phyloP scores from a whole-genome alignment of 306 rosid species.

The Begonia masoniana region DNA sequence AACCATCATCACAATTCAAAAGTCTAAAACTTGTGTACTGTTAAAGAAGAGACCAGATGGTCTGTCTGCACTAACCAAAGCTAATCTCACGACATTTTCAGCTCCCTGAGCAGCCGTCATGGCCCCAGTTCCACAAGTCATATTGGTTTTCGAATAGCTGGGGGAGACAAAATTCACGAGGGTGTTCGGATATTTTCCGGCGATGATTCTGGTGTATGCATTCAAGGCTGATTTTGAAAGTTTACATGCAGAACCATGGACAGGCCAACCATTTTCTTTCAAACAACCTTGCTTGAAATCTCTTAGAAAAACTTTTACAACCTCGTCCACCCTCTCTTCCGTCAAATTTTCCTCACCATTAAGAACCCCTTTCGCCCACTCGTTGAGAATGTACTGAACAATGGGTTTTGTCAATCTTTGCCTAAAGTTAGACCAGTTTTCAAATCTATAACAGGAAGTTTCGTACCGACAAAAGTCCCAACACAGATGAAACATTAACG shows the following conservation, averaged over 20 bases:
- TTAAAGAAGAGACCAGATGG: constrained; percentile 5
- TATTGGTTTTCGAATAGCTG: constrained; percentile 4
- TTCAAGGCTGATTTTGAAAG: constrained; percentile 10
- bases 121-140: background rate
- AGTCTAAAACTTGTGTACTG: background rate
- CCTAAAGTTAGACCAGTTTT: too few relatives aligned
- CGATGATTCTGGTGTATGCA: constrained; percentile 15
- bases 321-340: constrained; percentile 9
- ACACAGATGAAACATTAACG: too few relatives aligned
- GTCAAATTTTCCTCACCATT: constrained; percentile 3
- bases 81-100: background rate
- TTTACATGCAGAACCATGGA: background rate
- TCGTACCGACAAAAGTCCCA: too few relatives aligned
- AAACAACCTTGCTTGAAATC: constrained; percentile 5
- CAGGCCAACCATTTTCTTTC: constrained; percentile 6
- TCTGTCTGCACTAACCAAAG: background rate
- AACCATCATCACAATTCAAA: background rate
- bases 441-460: too few relatives aligned
- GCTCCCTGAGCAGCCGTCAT: constrained; percentile 5
- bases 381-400: constrained; percentile 3
- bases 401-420: too few relatives aligned
- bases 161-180: constrained; percentile 3
- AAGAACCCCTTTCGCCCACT: constrained; percentile 3
- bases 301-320: constrained; percentile 1
- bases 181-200: background rate